Evolutionary conservation across 2,329 filamentous ascomycete genomes (phyloP).

Genomic region (Calonectria montana): DNA sequence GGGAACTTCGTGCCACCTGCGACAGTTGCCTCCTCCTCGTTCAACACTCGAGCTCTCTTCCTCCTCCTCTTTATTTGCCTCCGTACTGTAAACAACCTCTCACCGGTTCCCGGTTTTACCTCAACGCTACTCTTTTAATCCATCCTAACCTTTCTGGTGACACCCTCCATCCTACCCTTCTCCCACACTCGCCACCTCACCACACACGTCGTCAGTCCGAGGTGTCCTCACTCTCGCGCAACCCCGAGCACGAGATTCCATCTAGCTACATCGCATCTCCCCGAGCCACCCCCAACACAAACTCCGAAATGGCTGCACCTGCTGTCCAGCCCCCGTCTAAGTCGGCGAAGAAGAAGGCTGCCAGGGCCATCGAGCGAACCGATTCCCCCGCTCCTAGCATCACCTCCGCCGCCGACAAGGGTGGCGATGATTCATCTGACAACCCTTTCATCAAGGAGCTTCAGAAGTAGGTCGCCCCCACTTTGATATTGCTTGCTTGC

Average conservation of each 20-base stretch:
- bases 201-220: conserved; percentile 23
- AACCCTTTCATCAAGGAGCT: conserved; percentile 88
- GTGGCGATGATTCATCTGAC: conserved; percentile 71
- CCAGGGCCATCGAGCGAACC: conserved; percentile 63
- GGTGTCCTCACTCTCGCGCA: conserved; percentile 38
- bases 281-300: conserved; percentile 21
- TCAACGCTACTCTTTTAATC: conserved; percentile 9
- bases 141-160: conserved; percentile 9
- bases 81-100: conserved; percentile 5
- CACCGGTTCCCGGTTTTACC: conserved; percentile 2
- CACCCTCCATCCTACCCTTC: conserved; percentile 23
- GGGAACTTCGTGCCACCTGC: conserved; percentile 10
- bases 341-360: conserved; percentile 74
- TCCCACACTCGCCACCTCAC: conserved; percentile 23
- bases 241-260: conserved; percentile 27
- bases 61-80: conserved; percentile 17
- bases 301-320: conserved; percentile 68
- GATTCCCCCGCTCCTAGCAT: conserved; percentile 65
- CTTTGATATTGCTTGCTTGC: not conserved
- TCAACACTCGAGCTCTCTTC: conserved; percentile 11
- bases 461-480: conserved; percentile 75
- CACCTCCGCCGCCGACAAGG: conserved; percentile 61
- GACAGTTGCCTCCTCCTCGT: conserved; percentile 8
- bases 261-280: conserved; percentile 23
- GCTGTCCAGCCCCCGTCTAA: conserved; percentile 72